phyloP scores from a whole-genome alignment of 768 basidiomycete species.

The Pulveroboletus ravenelii region DNA sequence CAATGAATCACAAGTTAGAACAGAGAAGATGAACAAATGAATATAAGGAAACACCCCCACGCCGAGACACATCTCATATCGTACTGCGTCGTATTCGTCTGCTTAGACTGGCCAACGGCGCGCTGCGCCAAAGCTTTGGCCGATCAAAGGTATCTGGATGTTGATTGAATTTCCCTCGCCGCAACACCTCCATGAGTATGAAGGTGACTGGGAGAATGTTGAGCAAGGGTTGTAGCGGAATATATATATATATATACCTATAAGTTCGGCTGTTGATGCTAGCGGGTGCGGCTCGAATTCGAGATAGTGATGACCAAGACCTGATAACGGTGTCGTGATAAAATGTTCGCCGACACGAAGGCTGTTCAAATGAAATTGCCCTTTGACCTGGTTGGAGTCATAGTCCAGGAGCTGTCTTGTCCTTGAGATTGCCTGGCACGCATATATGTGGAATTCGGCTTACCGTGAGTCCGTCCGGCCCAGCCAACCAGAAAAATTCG shows the following conservation, averaged over 20 bases:
- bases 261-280: slow-evolving; percentile 48
- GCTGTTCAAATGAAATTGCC: slow-evolving; percentile 47
- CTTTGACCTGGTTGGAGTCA: slow-evolving; percentile 45
- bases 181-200: slow-evolving; percentile 60
- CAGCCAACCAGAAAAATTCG: slow-evolving; percentile 56
- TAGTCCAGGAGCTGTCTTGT: slow-evolving; percentile 46
- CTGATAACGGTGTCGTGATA: slow-evolving; percentile 47
- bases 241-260: slow-evolving; percentile 31
- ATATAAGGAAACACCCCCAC: not conserved
- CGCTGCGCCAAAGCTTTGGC: slow-evolving; percentile 42
- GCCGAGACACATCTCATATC: slow-evolving; percentile 12
- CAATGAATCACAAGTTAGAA: not conserved
- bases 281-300: slow-evolving; percentile 49
- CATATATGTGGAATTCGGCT: slow-evolving; percentile 13
- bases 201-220: slow-evolving; percentile 45
- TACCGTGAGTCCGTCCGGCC: slow-evolving; percentile 49
- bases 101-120: slow-evolving; percentile 24
- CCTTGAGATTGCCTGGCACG: slow-evolving; percentile 3
- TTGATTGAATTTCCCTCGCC: slow-evolving; percentile 52
- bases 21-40: slow-evolving; percentile 3
- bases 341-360: slow-evolving; percentile 43
- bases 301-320: slow-evolving; percentile 54
- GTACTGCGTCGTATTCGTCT: slow-evolving; percentile 33
- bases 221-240: slow-evolving; percentile 1
- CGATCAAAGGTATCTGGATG: slow-evolving; percentile 46